Conservation (phyloP, 2,329 filamentous ascomycete species). For the Arthrobotrys megalospora region DNA sequence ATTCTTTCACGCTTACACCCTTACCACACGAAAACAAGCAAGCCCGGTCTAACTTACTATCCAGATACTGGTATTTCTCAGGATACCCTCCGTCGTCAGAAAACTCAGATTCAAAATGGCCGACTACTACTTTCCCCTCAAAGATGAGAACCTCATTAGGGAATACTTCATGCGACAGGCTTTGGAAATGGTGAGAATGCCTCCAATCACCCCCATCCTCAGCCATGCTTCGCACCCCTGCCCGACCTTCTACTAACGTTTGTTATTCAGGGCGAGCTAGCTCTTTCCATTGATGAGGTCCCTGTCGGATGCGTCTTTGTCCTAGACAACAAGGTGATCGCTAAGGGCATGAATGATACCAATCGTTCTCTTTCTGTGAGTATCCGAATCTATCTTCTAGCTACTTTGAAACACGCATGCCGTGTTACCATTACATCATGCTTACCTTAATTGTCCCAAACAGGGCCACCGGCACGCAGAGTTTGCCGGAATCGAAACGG, state of each 20-base stretch:
- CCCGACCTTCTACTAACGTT: conserved; percentile 62
- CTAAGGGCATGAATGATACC: conserved; percentile 95
- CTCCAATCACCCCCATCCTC: conserved; percentile 14
- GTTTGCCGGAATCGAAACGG: conserved; percentile 84
- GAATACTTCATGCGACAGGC: conserved; percentile 85
- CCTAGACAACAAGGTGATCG: conserved; percentile 82
- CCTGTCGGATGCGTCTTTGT: conserved; percentile 97
- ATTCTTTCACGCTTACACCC: neutral
- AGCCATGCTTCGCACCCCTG: conserved; percentile 20
- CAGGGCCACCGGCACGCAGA: conserved; percentile 96
- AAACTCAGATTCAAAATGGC: conserved; percentile 44
- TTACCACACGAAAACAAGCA: neutral
- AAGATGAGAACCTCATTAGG: conserved; percentile 69
- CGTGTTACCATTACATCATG: neutral
- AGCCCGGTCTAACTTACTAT: neutral
- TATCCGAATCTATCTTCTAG: neutral
- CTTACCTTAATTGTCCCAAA: neutral
- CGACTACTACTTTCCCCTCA: conserved; percentile 54
- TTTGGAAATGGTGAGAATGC: conserved; percentile 79
- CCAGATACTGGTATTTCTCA: conserved; percentile 39
- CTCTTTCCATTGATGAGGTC: conserved; percentile 88
- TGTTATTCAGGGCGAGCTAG: conserved; percentile 80
- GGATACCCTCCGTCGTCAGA: conserved; percentile 26
- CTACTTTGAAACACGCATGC: neutral
- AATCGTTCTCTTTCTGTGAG: conserved; percentile 78